phyloP scores from a whole-genome alignment of 768 basidiomycete species.

The Tephrocybe sp. region DNA sequence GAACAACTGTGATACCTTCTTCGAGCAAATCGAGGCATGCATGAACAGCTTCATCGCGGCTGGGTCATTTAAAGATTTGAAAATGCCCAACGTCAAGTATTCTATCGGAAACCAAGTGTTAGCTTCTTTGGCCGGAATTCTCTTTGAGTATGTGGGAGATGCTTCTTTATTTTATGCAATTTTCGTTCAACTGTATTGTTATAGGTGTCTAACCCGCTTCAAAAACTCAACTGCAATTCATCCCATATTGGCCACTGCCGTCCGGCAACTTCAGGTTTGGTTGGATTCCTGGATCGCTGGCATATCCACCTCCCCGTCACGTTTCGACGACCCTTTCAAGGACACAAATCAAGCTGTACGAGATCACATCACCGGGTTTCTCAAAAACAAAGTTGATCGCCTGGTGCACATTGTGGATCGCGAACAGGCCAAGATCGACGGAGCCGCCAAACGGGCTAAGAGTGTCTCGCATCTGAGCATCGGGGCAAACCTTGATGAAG shows the following conservation, averaged over 20 bases:
- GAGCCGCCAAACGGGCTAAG: conserved; percentile 15
- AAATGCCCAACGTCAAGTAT: conserved; percentile 3
- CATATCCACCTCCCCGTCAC: conserved; percentile 33
- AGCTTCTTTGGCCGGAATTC: conserved; percentile 42
- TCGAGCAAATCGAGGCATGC: conserved; percentile 36
- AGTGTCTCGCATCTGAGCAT: conserved; percentile 1
- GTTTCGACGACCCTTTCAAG: conserved; percentile 47
- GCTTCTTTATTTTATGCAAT: conserved; percentile 8
- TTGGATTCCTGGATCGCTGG: conserved; percentile 46
- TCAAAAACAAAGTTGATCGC: conserved; percentile 32
- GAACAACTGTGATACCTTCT: conserved; percentile 44
- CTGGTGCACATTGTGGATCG: conserved; percentile 50
- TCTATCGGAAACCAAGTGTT: conserved; percentile 43
- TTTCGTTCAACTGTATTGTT: background rate
- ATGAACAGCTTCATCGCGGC: conserved; percentile 37
- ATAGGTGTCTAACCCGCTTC: conserved; percentile 57
- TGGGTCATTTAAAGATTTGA: conserved; percentile 34
- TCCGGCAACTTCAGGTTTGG: conserved; percentile 45
- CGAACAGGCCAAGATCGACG: conserved; percentile 39
- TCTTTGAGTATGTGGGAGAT: conserved; percentile 46
- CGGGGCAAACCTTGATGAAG: conserved; percentile 22
- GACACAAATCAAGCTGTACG: conserved; percentile 26
- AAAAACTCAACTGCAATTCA: conserved; percentile 51
- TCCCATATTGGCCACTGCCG: conserved; percentile 40
- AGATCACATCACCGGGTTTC: conserved; percentile 34